Evolutionary conservation across 345 rosid genomes (phyloP).

Genomic region (Turritis glabra): DNA sequence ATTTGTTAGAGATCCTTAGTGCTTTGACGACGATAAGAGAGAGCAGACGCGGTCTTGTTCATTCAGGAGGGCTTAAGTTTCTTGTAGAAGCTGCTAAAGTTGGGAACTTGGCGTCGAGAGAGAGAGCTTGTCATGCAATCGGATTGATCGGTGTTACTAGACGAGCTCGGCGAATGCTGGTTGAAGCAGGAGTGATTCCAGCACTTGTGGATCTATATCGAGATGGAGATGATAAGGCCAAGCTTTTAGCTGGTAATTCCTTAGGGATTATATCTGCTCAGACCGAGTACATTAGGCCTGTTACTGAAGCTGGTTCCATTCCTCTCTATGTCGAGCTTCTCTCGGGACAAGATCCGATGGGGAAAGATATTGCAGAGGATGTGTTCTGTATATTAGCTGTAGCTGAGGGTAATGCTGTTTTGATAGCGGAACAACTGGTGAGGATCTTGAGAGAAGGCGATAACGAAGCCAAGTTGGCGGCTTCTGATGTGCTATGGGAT

Average conservation of each 20-base stretch:
- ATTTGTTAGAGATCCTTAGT: conserved; percentile 62
- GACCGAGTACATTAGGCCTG: conserved; percentile 47
- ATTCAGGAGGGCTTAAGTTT: conserved; percentile 50
- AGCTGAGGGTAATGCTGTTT: conserved; percentile 53
- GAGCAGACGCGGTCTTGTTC: conserved; percentile 47
- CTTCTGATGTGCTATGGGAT: conserved; percentile 65
- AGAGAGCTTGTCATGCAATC: conserved; percentile 68
- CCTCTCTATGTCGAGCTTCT: conserved; percentile 66
- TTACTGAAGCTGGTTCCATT: conserved; percentile 59
- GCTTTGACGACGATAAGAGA: conserved; percentile 52
- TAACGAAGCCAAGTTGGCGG: conserved; percentile 49
- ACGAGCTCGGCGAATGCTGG: conserved; percentile 50
- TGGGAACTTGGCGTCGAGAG: conserved; percentile 59
- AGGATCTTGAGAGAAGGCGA: conserved; percentile 65
- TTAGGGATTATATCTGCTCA: conserved; percentile 59
- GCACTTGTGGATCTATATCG: conserved; percentile 55
- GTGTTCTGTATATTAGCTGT: conserved; percentile 59
- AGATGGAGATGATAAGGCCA: conserved; percentile 45
- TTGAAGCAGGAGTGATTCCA: conserved; percentile 52
- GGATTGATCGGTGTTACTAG: conserved; percentile 50
- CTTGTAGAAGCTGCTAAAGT: conserved; percentile 53
- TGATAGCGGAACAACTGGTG: conserved; percentile 53
- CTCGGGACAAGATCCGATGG: conserved; percentile 47
- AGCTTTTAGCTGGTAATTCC: conserved; percentile 59
- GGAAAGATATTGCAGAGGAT: conserved; percentile 64